Evolutionary conservation across 1,284 basidiomycete species (phyloP).

Genomic region (Stygiomarasmius scandens): DNA sequence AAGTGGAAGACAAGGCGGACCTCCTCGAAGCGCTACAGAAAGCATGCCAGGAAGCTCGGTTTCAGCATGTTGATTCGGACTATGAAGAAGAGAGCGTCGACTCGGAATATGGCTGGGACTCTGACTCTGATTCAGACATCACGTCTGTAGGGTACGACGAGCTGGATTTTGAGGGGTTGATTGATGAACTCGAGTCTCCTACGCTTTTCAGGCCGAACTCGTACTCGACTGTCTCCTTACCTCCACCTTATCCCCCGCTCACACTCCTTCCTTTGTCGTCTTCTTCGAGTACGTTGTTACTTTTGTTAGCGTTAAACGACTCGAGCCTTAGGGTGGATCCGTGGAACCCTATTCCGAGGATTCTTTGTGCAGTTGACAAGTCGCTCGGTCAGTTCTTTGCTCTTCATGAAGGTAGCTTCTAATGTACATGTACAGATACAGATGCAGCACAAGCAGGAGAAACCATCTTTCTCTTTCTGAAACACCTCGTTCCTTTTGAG

Average conservation of each 20-base stretch:
- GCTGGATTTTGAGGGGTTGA: slow-evolving; percentile 15
- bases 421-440: neutral
- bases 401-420: no score
- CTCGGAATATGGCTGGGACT: neutral
- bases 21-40: neutral
- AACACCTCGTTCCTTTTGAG: slow-evolving; percentile 39
- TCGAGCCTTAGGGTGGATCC: slow-evolving; percentile 46
- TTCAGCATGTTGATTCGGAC: neutral
- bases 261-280: slow-evolving; percentile 4
- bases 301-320: slow-evolving; percentile 47
- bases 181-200: slow-evolving; percentile 15
- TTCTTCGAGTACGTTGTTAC: slow-evolving; percentile 38
- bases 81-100: neutral
- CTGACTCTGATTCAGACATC: neutral
- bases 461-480: slow-evolving; percentile 41
- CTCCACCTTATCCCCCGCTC: slow-evolving; percentile 11
- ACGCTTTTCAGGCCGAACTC: slow-evolving; percentile 1
- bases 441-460: neutral
- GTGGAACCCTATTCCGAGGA: slow-evolving; percentile 53
- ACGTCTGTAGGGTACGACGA: slow-evolving; percentile 14
- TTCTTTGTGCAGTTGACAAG: slow-evolving; percentile 45
- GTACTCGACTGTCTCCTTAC: neutral
- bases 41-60: neutral
- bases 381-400: slow-evolving; percentile 25
- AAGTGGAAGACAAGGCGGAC: slow-evolving; percentile 1